Evolutionary conservation across 2,329 filamentous ascomycete species (phyloP), one percentile per base, ranked within the genome.

Genomic region (Paecilomyces sp.): DNA sequence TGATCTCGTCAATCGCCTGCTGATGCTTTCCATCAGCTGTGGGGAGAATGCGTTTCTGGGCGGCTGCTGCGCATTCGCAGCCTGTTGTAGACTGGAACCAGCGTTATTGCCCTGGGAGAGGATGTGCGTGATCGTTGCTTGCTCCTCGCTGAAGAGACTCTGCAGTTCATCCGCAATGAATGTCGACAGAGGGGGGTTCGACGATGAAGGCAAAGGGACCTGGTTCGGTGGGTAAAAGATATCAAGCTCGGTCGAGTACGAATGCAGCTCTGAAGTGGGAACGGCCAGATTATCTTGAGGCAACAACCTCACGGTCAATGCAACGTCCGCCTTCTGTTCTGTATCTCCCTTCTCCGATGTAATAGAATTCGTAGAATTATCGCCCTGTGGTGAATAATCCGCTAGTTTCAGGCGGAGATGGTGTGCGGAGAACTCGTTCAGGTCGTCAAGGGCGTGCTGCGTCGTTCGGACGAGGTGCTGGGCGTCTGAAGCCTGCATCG

Each of bases 351-450:
- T 34, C 36, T 59, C 53, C 15, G 56, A 58, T 33, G 58, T 56
- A 6, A 56, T 24, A 13, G 31, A 58, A 22, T 67, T 61, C 15
- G 41, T 31, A 53, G 60, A 33, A 33, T 60, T 56, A 52, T 52
- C 56, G 31, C 62, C 58, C 33, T 66, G 66, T 6, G 70, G 64
- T 7, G 64, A 50, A 8, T 71, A 70, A 57, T 83, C 77, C 3
- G 81, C 79, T 36, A 89, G 79, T 65, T 89, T 84, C 28, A 94
- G 80, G 51, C 89, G 87, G 51, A 97, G 80, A 69, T 92, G 91
- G 71, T 96, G 91, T 1, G 89, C 87, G 0, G 90, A 87, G 71
- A 95, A 93, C 67, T 93, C 90, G 68, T 93, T 92, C 61, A 92
- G 83, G 67, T 91, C 89, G 74, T 97, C 92, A 59, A 97, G 84